Evolutionary conservation across 2,329 filamentous ascomycete species (phyloP).

Genomic region (Zopfia rhizophila): DNA sequence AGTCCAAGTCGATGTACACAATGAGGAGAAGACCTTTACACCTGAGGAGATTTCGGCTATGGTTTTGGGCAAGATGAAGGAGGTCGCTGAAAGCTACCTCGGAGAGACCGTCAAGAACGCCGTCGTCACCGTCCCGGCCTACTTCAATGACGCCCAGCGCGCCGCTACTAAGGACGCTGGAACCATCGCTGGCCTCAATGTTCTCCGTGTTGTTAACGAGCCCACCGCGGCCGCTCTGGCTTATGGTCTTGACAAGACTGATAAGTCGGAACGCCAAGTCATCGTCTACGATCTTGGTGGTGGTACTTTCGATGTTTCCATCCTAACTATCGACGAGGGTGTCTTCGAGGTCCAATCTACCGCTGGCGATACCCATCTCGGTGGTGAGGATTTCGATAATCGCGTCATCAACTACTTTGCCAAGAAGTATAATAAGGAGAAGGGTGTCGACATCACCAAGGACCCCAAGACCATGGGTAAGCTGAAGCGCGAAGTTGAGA

Average conservation of each 20-base stretch:
- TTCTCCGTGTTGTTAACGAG: constrained; percentile 96
- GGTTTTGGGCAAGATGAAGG: constrained; percentile 87
- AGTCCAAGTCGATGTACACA: constrained; percentile 78
- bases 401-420: constrained; percentile 95
- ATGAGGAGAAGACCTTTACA: constrained; percentile 75
- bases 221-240: constrained; percentile 95
- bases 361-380: constrained; percentile 95
- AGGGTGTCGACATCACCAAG: constrained; percentile 90
- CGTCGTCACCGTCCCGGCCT: constrained; percentile 93
- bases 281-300: constrained; percentile 56
- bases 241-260: constrained; percentile 74
- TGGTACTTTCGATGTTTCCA: constrained; percentile 63
- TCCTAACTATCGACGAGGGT: constrained; percentile 87
- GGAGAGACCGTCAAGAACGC: constrained; percentile 87
- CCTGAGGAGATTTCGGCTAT: constrained; percentile 84
- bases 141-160: constrained; percentile 98
- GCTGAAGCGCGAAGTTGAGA: constrained; percentile 98
- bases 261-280: constrained; percentile 52
- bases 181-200: constrained; percentile 89
- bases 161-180: constrained; percentile 97
- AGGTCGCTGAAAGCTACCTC: constrained; percentile 80
- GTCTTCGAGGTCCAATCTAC: constrained; percentile 95
- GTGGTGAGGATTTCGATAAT: constrained; percentile 99
- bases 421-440: constrained; percentile 99
- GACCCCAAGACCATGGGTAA: constrained; percentile 99